phyloP scores from a whole-genome alignment of 2,329 filamentous ascomycete genomes.

The Waltergamsia citrina region DNA sequence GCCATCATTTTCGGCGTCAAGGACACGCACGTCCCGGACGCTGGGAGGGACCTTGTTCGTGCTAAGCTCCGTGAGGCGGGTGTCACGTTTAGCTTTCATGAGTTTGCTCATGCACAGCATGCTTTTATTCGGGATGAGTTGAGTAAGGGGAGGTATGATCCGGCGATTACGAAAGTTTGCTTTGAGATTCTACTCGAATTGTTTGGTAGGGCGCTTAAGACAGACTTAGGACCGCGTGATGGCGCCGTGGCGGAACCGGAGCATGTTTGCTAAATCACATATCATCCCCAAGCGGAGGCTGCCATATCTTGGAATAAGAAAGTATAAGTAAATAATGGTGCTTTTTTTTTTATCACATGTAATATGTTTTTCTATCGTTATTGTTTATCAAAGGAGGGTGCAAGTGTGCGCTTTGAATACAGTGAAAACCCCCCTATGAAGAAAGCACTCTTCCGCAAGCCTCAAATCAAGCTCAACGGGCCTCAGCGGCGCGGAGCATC shows the following conservation, averaged over 20 bases:
- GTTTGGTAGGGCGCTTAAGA: slow-evolving; percentile 69
- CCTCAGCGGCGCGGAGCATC: too few species aligned
- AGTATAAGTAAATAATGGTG: too few species aligned
- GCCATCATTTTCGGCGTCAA: slow-evolving; percentile 87
- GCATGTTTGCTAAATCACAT: slow-evolving; percentile 52
- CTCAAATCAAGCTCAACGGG: too few species aligned
- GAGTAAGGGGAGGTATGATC: slow-evolving; percentile 89
- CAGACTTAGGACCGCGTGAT: slow-evolving; percentile 64
- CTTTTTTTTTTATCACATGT: too few species aligned
- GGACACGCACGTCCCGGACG: slow-evolving; percentile 81
- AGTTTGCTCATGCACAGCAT: slow-evolving; percentile 89
- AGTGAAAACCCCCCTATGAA: too few species aligned
- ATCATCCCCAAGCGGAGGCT: too few species aligned
- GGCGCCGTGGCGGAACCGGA: slow-evolving; percentile 54
- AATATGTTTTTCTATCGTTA: too few species aligned
- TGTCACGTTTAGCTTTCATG: slow-evolving; percentile 71
- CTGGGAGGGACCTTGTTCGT: slow-evolving; percentile 75
- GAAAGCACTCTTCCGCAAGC: too few species aligned
- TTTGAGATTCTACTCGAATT: slow-evolving; percentile 86
- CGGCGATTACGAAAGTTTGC: slow-evolving; percentile 76
- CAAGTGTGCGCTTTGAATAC: too few species aligned
- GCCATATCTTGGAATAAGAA: too few species aligned
- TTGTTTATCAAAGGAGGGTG: too few species aligned
- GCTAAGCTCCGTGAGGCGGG: slow-evolving; percentile 70
- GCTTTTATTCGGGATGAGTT: slow-evolving; percentile 91